Base-by-base conservation (phyloP, 495 filamentous ascomycete genomes). In the Aspergillus nanangensis region DNA sequence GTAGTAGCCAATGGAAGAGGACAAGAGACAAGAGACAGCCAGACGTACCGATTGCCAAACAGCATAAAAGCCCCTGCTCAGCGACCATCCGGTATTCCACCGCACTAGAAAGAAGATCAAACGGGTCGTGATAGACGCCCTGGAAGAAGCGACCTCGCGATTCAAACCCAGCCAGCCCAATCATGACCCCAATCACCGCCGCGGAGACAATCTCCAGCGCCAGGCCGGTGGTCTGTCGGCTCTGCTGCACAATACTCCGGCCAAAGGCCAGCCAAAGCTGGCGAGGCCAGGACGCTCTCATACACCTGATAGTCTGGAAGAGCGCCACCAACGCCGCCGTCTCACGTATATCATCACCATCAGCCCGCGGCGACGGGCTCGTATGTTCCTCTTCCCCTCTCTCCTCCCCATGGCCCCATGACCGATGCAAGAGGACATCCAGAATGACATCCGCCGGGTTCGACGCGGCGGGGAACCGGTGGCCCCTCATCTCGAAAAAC, bases 401-500 rank as follows among this genome's bases (percentile, higher is more conserved):
- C 7, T 18, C 22, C 41, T 17, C 14, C 3, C 14, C 27, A n/a
- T 31, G 11, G 25, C 23, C 8, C 8, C 32, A 23, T n/a, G 41
- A 7, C n/a, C 10, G 10, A 31, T 32, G 88, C 55, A 39, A 46
- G 13, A 58, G 32, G 17, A 50, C 53, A 22, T 51, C 53, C 23
- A 58, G 44, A 18, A 58, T 52, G 4, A 49, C 37, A 35, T 58
- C 56, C 3, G 56, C 56, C 4, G 52, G 52, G 17, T 58, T 61
- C 14, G 11, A 31, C 11, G 11, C 9, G 5, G 15, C 10, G 10
- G 40, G 23, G 37, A 61, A 55, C 8, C 78, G 63, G 54, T 86
- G 88, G 8, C 87, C 87, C 11, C 90, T 73, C 0, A 77, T 71
- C 55, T 88, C 84, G 45, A 92, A 90, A 55, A 88, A 88, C 7